Evolutionary conservation across 495 filamentous ascomycete species (phyloP), one percentile per base, ranked within the genome.

Genomic region (Penicillium paradoxum): DNA sequence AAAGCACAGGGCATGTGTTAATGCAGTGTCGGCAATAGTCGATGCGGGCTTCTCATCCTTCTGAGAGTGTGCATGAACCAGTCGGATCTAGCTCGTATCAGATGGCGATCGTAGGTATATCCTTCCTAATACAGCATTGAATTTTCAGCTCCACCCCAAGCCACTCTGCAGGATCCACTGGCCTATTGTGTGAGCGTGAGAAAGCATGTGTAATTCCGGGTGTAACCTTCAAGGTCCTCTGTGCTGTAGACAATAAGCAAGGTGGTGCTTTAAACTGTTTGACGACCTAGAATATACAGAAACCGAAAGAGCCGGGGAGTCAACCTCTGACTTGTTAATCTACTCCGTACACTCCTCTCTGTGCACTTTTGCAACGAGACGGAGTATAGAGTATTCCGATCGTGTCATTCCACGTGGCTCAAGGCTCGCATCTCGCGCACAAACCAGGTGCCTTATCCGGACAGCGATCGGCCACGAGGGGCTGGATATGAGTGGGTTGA

Each of bases 101-200:
- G 42, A 59, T 43, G 49, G 40, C 24, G 54, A 56, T 56, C 57
- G 21, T 14, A 53, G 49, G 39, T 21, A 41, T 15, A 19, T 40
- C 48, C 37, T 56, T 57, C 54, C 57, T 29, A 53, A 53, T 53
- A n/a, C 10, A 30, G 32, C 29, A 42, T 27, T 25, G 34, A 51
- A 54, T 27, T 36, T 30, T 11, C 19, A 30, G 15, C 49, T 38
- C 53, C 32, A 43, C 43, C 24, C 7, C n/a, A 24, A 13, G 10
- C 8, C 32, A 48, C 10, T 6, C 10, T 25, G 4, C 10, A 42
- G 40, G 18, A 13, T 37, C 45, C 45, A 47, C 45, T 34, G 6
- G 6, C 24, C 24, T 22, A 32, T 15, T 22, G 1, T 46, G 19
- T 4, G 15, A 14, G 22, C n/a, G 32, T 13, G 33, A 36, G 21